Evolutionary conservation across 1,284 basidiomycete genomes (phyloP).

Genomic region (Moniliophthora roreri): DNA sequence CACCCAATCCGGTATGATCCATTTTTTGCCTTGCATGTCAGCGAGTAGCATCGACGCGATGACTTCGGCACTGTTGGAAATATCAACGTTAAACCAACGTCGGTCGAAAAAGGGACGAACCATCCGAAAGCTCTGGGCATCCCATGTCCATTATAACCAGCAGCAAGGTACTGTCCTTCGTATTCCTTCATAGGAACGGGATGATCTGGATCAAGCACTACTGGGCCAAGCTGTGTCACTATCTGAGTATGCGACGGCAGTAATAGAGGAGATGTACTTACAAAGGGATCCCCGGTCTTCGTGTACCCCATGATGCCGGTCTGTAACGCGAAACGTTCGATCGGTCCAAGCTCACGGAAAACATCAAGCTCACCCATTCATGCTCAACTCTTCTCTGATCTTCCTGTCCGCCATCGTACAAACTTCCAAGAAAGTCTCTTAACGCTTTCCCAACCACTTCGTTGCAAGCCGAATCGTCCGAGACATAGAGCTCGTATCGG

Average conservation of each 20-base stretch:
- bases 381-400: slow-evolving; percentile 52
- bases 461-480: slow-evolving; percentile 64
- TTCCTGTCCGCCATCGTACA: slow-evolving; percentile 58
- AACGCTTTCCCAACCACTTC: slow-evolving; percentile 46
- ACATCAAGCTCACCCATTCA: slow-evolving; percentile 62
- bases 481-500: slow-evolving; percentile 27
- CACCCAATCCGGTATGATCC: slow-evolving; percentile 60
- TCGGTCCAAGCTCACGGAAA: slow-evolving; percentile 9
- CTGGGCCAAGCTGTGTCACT: slow-evolving; percentile 59
- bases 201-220: slow-evolving; percentile 42
- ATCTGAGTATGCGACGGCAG: slow-evolving; percentile 7
- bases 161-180: slow-evolving; percentile 70
- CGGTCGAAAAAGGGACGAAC: slow-evolving; percentile 34
- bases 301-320: slow-evolving; percentile 86
- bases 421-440: slow-evolving; percentile 53
- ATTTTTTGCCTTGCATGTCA: slow-evolving; percentile 45
- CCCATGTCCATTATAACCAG: slow-evolving; percentile 78
- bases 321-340: slow-evolving; percentile 31
- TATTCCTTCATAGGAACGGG: slow-evolving; percentile 23
- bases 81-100: not conserved
- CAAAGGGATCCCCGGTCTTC: slow-evolving; percentile 62
- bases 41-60: slow-evolving; percentile 65
- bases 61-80: slow-evolving; percentile 55
- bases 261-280: slow-evolving; percentile 34
- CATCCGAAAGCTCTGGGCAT: slow-evolving; percentile 79